These are phyloP conservation scores for Triglochin maritima DNA, from an alignment of 106 monocot genomes.

Conservation along the genomic window DNA sequence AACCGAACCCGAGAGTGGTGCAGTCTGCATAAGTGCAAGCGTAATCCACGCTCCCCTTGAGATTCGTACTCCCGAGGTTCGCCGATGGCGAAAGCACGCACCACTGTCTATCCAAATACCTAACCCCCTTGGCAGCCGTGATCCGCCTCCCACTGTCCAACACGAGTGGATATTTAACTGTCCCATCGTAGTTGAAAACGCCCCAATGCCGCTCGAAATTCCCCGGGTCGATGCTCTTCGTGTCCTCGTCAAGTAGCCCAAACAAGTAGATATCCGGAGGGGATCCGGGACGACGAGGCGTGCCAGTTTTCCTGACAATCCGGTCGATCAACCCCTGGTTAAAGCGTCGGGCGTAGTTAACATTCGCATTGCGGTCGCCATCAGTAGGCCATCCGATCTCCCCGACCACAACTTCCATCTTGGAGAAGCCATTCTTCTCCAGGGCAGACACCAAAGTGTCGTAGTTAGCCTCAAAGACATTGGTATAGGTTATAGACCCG, in stretches of 20 bases:
- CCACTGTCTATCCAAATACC: conserved; percentile 55
- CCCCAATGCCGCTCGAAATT: conserved; percentile 94
- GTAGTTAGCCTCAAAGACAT: conserved; percentile 90
- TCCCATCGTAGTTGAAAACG: conserved; percentile 67
- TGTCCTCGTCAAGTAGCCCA: conserved; percentile 75
- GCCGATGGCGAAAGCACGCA: conserved; percentile 55
- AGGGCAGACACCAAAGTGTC: conserved; percentile 75
- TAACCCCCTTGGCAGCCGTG: conserved; percentile 42
- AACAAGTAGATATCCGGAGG: conserved; percentile 74
- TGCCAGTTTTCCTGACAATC: conserved; percentile 35
- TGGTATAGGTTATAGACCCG: conserved; percentile 64
- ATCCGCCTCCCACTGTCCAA: conserved; percentile 25
- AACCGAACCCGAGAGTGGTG: conserved; percentile 60
- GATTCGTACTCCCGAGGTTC: conserved; percentile 27
- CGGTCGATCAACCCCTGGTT: conserved; percentile 73
- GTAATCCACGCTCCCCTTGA: conserved; percentile 30
- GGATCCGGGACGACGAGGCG: conserved; percentile 39
- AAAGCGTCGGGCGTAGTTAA: conserved; percentile 43
- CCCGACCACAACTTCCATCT: conserved; percentile 55
- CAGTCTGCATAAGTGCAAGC: conserved; percentile 74
- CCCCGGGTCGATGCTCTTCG: conserved; percentile 66
- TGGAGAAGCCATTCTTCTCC: conserved; percentile 64
- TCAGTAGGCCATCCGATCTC: conserved; percentile 96
- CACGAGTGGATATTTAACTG: conserved; percentile 45
- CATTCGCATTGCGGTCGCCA: conserved; percentile 51